Conservation (phyloP, 2,329 filamentous ascomycete genomes). For the Nothophaeocryptopus gaeumannii region DNA sequence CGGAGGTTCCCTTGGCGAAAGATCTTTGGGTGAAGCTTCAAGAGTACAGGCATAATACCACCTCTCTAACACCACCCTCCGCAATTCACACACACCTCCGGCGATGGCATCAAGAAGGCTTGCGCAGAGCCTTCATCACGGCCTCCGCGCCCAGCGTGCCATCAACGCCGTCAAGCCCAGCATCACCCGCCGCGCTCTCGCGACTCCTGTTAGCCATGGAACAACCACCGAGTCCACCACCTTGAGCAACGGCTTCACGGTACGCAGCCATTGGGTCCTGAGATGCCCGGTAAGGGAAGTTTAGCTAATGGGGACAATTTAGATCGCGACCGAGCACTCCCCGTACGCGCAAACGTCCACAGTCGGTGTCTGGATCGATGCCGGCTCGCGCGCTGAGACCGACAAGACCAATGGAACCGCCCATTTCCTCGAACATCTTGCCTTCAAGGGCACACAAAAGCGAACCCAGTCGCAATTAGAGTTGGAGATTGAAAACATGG, state of each 20-base stretch:
- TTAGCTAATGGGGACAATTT: constrained; percentile 24
- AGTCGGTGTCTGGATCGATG: constrained; percentile 98
- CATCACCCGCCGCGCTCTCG: constrained; percentile 74
- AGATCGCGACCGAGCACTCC: constrained; percentile 98
- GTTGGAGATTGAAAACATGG: constrained; percentile 99
- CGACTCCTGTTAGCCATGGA: constrained; percentile 71
- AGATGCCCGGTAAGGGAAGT: not conserved
- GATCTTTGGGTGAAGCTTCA: too few species aligned
- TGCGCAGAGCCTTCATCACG: constrained; percentile 88
- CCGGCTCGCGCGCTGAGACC: constrained; percentile 95
- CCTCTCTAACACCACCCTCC: constrained; percentile 39
- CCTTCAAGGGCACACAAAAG: constrained; percentile 98
- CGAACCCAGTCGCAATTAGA: constrained; percentile 96
- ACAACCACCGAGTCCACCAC: constrained; percentile 94
- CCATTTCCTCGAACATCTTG: constrained; percentile 99
- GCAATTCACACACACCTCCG: constrained; percentile 25
- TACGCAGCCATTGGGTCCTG: constrained; percentile 48
- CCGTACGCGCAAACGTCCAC: constrained; percentile 98
- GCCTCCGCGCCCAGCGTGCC: constrained; percentile 82
- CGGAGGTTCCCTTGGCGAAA: not conserved
- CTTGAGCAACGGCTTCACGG: constrained; percentile 94
- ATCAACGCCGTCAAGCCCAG: constrained; percentile 64
- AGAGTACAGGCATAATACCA: too few species aligned
- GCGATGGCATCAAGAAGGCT: constrained; percentile 95
- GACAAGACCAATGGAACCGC: constrained; percentile 98